Base-by-base conservation (phyloP, 2,329 filamentous ascomycete genomes). In the Westerdykella ornata region DNA sequence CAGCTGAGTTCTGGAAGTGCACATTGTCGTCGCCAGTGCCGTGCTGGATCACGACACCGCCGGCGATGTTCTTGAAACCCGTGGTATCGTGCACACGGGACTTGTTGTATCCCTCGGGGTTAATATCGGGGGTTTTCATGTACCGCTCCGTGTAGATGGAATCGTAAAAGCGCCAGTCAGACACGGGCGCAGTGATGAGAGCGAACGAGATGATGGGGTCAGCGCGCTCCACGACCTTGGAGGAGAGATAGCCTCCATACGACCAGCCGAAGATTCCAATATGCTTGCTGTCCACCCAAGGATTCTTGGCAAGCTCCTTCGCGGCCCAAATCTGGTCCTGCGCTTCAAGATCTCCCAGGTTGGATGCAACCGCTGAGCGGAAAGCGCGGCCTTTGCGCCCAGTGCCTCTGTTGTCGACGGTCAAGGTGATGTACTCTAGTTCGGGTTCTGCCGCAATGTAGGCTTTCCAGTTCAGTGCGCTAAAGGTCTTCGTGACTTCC, bases 151-250 rank as follows among this genome's bases (percentile, higher is more conserved):
- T 84, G 59, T 84, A 85, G 70, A 85, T 77, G 41, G 72, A 76
- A 60, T 85, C 81, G 61, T 85, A 85, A 66, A 85, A 79, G 1
- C 80, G 74, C 78, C 80, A 85, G 64, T 85, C 82, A 2, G 72
- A 72, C 0, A 85, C 80, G 0, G 81, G 81, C 0, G 81, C 81
- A 0, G 78, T 80, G 51, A 82, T 79, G 8, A 84, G 62, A 0
- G 73, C 81, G 6, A 81, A 72, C 0, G 77, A 74, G 59, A 85
- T 84, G 13, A 74, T 73, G 1, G 75, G 76, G 14, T 75, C 76
- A 57, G 78, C 68, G 0, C 71, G 68, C 54, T 85, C 82, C 6
- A 85, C 68, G 0, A 82, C 80, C 66, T 85, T 85, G 38, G 78
- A 68, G 0, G 78, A 72, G 1, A 85, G 70, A 52, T 81, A 85